Evolutionary conservation across 1,284 basidiomycete genomes (phyloP).

Genomic region (Cryptococcus deneoformans): DNA sequence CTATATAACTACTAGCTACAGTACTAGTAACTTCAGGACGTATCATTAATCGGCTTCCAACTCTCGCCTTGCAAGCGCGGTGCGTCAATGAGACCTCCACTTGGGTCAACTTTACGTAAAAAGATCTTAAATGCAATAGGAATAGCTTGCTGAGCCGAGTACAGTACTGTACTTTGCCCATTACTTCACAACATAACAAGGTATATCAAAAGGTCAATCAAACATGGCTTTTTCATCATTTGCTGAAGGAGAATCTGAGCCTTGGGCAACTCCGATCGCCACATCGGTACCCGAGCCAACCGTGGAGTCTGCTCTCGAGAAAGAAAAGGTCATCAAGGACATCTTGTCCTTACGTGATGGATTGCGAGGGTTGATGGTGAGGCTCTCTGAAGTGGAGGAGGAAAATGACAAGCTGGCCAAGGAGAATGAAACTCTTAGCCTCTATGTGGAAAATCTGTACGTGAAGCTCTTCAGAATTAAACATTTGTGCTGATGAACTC

Average conservation of each 20-base stretch:
- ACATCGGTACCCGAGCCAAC: conserved; percentile 19
- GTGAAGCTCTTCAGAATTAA: conserved; percentile 6
- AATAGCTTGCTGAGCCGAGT: not conserved
- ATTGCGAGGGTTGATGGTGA: conserved; percentile 38
- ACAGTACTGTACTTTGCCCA: not conserved
- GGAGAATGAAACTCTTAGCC: conserved; percentile 46
- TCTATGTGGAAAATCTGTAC: conserved; percentile 49
- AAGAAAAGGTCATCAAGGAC: conserved; percentile 44
- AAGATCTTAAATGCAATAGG: too few species aligned
- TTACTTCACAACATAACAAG: not conserved
- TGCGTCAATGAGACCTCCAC: conserved; percentile 1
- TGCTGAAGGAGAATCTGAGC: conserved; percentile 1
- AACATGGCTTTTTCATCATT: conserved; percentile 9
- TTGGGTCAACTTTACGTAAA: conserved; percentile 2
- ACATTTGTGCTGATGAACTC: not conserved
- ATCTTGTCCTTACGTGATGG: conserved; percentile 41
- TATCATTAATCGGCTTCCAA: not conserved
- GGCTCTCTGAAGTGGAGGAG: conserved; percentile 39
- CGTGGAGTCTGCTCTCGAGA: conserved; percentile 37
- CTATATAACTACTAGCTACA: not conserved
- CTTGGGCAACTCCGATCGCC: conserved; percentile 7
- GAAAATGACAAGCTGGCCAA: conserved; percentile 43
- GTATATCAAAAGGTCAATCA: not conserved
- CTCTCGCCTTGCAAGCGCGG: not conserved
- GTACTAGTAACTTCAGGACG: not conserved